These are phyloP conservation scores for Boeremia exigua DNA, from an alignment of 2,329 filamentous ascomycete species.

Conservation along the genomic window DNA sequence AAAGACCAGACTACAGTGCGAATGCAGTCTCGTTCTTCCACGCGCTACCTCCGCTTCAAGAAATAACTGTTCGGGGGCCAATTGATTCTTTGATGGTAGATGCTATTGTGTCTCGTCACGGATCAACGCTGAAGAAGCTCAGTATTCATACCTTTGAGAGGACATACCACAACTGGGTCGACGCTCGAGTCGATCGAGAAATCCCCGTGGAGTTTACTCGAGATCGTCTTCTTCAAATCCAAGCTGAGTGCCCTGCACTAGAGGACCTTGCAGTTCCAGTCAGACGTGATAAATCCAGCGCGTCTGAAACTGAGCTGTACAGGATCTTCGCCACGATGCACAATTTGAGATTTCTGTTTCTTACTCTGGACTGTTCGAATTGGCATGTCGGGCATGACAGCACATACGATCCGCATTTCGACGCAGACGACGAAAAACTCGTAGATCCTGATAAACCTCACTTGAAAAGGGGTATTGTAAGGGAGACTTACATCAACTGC, in stretches of 20 bases:
- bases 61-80: conserved; percentile 21
- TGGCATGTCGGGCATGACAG: conserved; percentile 18
- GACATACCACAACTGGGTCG: neutral
- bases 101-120: conserved; percentile 18
- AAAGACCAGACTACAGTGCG: conserved; percentile 25
- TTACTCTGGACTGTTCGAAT: conserved; percentile 26
- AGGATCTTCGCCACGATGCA: conserved; percentile 23
- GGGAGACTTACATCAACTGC: conserved; percentile 25
- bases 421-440: conserved; percentile 18
- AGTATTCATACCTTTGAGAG: neutral
- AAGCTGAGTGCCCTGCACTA: conserved; percentile 18
- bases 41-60: conserved; percentile 21
- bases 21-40: conserved; percentile 27
- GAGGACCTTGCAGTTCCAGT: conserved; percentile 26
- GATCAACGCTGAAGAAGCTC: neutral
- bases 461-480: conserved; percentile 17
- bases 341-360: conserved; percentile 20
- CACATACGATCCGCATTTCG: conserved; percentile 17
- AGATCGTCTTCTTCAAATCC: conserved; percentile 20
- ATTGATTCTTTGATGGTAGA: conserved; percentile 21
- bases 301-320: conserved; percentile 24
- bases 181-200: conserved; percentile 12
- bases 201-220: conserved; percentile 25
- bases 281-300: conserved; percentile 24
- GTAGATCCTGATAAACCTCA: neutral